Conservation (phyloP, 768 basidiomycete species). For the Exsudoporus frostii region DNA sequence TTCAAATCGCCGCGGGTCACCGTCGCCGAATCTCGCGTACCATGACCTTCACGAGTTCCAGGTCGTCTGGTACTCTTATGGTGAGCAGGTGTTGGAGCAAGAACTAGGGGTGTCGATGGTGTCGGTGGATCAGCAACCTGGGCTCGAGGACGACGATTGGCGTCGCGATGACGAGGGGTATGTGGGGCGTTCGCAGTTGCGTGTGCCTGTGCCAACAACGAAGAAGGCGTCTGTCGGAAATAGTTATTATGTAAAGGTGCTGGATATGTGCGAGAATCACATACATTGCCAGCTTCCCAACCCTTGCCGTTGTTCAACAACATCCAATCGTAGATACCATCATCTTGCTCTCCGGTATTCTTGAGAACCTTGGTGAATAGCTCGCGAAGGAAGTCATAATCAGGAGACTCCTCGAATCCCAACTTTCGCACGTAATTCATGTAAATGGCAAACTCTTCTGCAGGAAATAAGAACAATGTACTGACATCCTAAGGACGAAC, state of each 20-base stretch:
- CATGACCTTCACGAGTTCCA: slow-evolving; percentile 44
- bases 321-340: slow-evolving; percentile 97
- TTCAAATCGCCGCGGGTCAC: slow-evolving; percentile 44
- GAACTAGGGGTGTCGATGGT: slow-evolving; percentile 56
- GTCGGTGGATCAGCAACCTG: slow-evolving; percentile 54
- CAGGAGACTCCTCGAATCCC: slow-evolving; percentile 95
- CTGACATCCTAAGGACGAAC: slow-evolving; percentile 9
- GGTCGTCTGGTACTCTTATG: slow-evolving; percentile 56
- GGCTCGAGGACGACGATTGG: slow-evolving; percentile 46
- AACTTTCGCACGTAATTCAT: slow-evolving; percentile 99
- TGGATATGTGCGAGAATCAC: slow-evolving; percentile 30
- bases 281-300: slow-evolving; percentile 86
- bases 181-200: slow-evolving; percentile 55
- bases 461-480: slow-evolving; percentile 1
- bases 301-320: slow-evolving; percentile 89
- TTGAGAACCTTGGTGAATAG: slow-evolving; percentile 91
- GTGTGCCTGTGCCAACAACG: slow-evolving; percentile 48
- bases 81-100: slow-evolving; percentile 64
- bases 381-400: slow-evolving; percentile 97
- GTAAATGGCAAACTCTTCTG: slow-evolving; percentile 95
- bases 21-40: slow-evolving; percentile 45
- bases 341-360: slow-evolving; percentile 83
- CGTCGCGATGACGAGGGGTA: slow-evolving; percentile 51
- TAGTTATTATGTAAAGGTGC: neutral
- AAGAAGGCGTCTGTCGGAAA: slow-evolving; percentile 39